Evolutionary conservation across 257 asterid genomes (phyloP).

Genomic region (Thymus quinquecostatus): DNA sequence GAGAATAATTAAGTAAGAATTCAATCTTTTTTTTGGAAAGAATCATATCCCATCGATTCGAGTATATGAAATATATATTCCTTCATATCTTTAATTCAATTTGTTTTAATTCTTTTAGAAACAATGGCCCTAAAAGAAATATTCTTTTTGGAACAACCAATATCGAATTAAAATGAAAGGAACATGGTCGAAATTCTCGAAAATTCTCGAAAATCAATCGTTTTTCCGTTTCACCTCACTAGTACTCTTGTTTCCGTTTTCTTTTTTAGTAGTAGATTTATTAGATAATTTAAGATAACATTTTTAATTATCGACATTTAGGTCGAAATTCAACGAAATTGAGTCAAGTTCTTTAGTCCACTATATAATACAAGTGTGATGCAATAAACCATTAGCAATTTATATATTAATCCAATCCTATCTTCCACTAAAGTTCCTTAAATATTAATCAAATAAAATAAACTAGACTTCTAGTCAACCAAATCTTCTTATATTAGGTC

Average conservation of each 20-base stretch:
- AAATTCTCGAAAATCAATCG: too few relatives aligned
- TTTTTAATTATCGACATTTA: neutral
- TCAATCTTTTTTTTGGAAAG: neutral
- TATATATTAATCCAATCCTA: neutral
- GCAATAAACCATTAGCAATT: conserved; percentile 26
- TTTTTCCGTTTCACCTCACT: too few relatives aligned
- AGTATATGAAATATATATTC: too few relatives aligned
- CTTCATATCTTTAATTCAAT: neutral
- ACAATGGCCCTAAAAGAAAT: too few relatives aligned
- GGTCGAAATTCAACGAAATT: conserved; percentile 10
- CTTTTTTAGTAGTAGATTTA: neutral
- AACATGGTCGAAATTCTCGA: neutral
- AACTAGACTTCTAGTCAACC: neutral
- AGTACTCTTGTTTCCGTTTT: too few relatives aligned
- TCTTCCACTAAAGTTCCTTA: neutral
- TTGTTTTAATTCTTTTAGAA: too few relatives aligned
- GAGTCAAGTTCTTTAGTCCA: neutral
- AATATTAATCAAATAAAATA: neutral
- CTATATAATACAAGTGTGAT: neutral
- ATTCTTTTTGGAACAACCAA: too few relatives aligned
- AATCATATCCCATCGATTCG: neutral
- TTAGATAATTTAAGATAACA: neutral
- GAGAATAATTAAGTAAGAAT: neutral
- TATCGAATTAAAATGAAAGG: neutral
- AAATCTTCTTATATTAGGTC: neutral